These are phyloP conservation scores for Solanum peruvianum DNA, from an alignment of 257 asterid genomes.

Conservation along the genomic window DNA sequence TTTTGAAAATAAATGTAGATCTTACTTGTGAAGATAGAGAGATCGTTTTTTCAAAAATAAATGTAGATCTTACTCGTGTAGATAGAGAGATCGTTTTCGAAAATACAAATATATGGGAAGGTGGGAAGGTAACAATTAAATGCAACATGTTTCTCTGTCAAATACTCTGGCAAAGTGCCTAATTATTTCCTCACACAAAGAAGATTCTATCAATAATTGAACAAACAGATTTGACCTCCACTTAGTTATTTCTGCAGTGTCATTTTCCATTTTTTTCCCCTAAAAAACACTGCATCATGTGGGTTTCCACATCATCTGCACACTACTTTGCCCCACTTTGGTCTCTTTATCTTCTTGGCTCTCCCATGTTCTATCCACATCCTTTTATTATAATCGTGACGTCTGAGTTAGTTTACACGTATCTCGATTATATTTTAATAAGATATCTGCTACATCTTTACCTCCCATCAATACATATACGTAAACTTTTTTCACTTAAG, in stretches of 20 bases:
- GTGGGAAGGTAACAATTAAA: not conserved
- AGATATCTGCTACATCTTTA: not conserved
- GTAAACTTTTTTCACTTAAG: not conserved
- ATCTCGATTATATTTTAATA: not conserved
- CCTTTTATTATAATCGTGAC: not conserved
- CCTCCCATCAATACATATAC: not conserved
- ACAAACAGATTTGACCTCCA: not conserved
- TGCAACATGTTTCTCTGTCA: not conserved
- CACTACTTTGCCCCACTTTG: not conserved
- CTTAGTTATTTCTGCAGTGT: not conserved
- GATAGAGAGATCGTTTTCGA: not conserved
- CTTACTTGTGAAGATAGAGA: too few species aligned
- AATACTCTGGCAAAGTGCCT: not conserved
- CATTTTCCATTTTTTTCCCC: not conserved
- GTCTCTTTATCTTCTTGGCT: not conserved
- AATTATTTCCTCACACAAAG: not conserved
- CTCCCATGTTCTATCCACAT: not conserved
- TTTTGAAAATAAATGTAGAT: not conserved
- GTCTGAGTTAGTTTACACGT: fast-evolving
- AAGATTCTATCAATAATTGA: not conserved
- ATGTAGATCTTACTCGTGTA: not conserved
- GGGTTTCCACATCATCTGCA: not conserved
- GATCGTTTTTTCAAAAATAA: too few species aligned
- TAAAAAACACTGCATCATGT: not conserved
- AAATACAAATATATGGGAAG: not conserved